Base-by-base conservation (phyloP, 352 stramenopile genomes). In the Phytophthora megakarya region DNA sequence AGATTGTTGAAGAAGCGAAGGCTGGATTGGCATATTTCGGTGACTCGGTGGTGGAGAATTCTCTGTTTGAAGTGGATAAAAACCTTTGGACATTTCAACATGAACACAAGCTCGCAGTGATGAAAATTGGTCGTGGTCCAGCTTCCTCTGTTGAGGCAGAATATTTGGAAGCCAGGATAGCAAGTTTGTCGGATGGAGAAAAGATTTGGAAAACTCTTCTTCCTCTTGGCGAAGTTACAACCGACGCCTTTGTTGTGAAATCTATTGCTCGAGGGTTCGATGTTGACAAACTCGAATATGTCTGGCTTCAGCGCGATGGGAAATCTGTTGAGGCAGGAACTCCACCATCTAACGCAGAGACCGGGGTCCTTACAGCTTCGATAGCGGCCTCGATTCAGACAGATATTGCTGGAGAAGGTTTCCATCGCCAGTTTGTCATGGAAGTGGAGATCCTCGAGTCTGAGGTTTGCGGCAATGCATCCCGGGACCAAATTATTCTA, bases 341-440 rank as follows among this genome's bases (percentile, higher is more conserved):
- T 47, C n/a, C 39, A 37, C 40, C 16, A 16, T 62, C 48, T 62
- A 9, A 15, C 3, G 3, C 46, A n/a, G 28, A 57, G 5, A 46
- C 67, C 25, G 50, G 63, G 52, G 19, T 39, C 11, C 12, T 43
- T 44, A 42, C 39, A 23, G 18, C 25, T 12, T 10, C 48, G 28
- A 47, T 65, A 37, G 55, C 50, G n/a, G 64, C 67, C 12, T 78
- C 63, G 12, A 21, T 76, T 11, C 37, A 64, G 8, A 56, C 56
- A 60, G 22, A 28, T 39, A 68, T 77, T 18, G 10, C 33, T 30
- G 70, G 78, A 2, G 66, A 78, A 65, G 78, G 78, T 12, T 87
- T 87, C 32, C 78, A 87, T 32, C 78, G 72, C 5, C 71, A 50
- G 44, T 72, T 79, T 28, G 47, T 55, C 7, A 64, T 87, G 26